phyloP scores from a whole-genome alignment of 495 filamentous ascomycete species.

The Chlorociboria aeruginascens region DNA sequence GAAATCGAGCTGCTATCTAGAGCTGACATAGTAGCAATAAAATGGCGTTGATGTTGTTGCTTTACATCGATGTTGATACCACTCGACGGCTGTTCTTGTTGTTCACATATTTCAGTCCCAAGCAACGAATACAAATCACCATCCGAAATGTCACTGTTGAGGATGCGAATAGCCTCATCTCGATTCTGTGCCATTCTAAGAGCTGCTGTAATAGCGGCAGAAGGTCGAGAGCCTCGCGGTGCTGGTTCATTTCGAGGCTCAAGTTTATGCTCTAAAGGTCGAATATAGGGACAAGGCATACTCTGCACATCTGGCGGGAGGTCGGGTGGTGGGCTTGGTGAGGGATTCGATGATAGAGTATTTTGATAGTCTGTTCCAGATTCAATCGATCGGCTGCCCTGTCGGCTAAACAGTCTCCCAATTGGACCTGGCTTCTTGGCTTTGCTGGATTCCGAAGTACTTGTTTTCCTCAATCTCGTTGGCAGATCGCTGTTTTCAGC shows the following conservation, averaged over 20 bases:
- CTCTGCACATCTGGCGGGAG: too few species aligned
- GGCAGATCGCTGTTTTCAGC: too few species aligned
- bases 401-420: too few species aligned
- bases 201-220: background rate
- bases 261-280: slow-evolving; percentile 3
- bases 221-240: background rate
- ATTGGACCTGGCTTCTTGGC: too few species aligned
- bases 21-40: background rate
- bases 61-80: background rate
- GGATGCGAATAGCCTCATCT: background rate
- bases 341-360: too few species aligned
- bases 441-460: too few species aligned
- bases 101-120: background rate
- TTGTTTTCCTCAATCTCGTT: too few species aligned
- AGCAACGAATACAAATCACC: too few species aligned
- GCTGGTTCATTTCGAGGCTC: slow-evolving; percentile 1
- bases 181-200: background rate
- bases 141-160: background rate
- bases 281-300: slow-evolving; percentile 2
- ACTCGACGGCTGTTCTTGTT: background rate
- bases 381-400: too few species aligned
- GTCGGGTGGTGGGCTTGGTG: too few species aligned
- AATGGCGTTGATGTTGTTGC: background rate
- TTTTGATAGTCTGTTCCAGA: too few species aligned
- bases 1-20: background rate